These are phyloP conservation scores for Marchantia polymorpha DNA, from an alignment of 225 moss, liverwort and hornwort genomes.

Conservation along the genomic window DNA sequence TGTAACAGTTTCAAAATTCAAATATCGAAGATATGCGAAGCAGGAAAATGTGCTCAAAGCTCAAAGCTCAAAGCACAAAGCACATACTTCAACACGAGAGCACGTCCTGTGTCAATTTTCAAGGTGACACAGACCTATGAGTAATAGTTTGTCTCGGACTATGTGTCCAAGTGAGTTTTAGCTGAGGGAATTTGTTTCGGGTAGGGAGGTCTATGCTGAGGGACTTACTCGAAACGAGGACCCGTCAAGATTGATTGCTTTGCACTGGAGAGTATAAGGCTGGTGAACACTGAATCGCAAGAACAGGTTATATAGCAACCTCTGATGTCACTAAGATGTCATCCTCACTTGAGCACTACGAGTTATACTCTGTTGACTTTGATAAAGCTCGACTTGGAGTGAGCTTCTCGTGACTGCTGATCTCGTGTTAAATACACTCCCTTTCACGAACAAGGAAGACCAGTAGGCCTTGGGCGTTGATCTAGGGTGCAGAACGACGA, in stretches of 20 bases:
- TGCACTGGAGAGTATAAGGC: neutral
- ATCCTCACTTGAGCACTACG: neutral
- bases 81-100: neutral
- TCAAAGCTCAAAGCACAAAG: too few species aligned
- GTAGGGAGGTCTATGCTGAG: neutral
- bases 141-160: neutral
- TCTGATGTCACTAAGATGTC: neutral
- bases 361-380: neutral
- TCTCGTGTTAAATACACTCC: neutral
- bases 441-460: neutral
- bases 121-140: neutral
- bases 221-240: slow-evolving; percentile 2
- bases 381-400: neutral
- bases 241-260: neutral
- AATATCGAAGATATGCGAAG: too few species aligned
- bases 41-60: too few species aligned
- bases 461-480: neutral
- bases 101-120: neutral
- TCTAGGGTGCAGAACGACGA: neutral
- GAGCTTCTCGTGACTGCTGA: slow-evolving; percentile 5
- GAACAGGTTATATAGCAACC: neutral
- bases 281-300: neutral
- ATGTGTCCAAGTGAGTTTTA: neutral
- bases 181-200: neutral
- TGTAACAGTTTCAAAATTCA: too few species aligned